phyloP scores from a whole-genome alignment of 176 grass and related monocot genomes.

The Eremochloa ophiuroides region DNA sequence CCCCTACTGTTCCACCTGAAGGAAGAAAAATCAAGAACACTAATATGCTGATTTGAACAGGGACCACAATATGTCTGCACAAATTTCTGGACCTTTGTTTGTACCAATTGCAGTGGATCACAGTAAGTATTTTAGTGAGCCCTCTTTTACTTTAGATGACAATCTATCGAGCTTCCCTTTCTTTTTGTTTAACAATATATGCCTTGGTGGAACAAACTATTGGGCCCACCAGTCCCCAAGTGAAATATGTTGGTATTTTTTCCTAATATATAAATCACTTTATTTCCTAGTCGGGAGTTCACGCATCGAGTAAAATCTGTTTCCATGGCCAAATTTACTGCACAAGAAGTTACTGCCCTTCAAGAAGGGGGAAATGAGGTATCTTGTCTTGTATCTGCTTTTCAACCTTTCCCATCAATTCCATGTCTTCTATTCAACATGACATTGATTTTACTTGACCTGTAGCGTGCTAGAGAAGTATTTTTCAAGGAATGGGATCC shows the following conservation, averaged over 20 bases:
- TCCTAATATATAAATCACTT: not conserved
- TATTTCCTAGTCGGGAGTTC: constrained; percentile 74
- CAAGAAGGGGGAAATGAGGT: constrained; percentile 98
- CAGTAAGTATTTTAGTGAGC: constrained; percentile 69
- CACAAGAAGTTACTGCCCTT: constrained; percentile 86
- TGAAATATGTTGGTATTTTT: not conserved
- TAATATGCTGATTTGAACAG: constrained; percentile 60
- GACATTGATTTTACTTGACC: constrained; percentile 26
- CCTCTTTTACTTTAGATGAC: constrained; percentile 25
- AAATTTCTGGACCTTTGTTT: constrained; percentile 97
- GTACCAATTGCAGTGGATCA: constrained; percentile 97
- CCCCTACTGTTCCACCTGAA: not conserved
- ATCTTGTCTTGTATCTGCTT: not conserved
- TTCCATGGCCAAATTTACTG: constrained; percentile 99
- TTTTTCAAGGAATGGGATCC: constrained; percentile 98
- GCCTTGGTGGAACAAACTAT: not conserved
- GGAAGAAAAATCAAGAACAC: not conserved
- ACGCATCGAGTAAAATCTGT: constrained; percentile 94
- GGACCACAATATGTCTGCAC: constrained; percentile 98
- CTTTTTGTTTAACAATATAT: constrained; percentile 14
- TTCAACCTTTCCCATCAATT: constrained; percentile 18
- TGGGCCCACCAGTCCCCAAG: not conserved
- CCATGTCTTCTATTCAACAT: constrained; percentile 16
- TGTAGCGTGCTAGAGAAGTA: constrained; percentile 75
- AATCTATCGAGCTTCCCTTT: not conserved